Evolutionary conservation across 345 rosid genomes (phyloP).

Genomic region (Linum trigynum): DNA sequence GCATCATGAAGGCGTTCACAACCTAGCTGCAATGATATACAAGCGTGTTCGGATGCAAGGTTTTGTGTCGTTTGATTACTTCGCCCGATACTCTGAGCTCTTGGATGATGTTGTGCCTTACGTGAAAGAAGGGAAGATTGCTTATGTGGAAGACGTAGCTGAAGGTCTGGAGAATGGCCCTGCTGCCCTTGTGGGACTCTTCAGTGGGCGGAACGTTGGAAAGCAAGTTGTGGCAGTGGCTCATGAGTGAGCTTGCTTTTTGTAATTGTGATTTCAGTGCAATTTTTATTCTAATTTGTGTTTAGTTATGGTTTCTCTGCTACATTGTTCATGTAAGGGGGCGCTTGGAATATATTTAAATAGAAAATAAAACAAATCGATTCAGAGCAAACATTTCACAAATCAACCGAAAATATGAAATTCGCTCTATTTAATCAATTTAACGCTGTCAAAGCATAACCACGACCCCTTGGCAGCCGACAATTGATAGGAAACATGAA

Average conservation of each 20-base stretch:
- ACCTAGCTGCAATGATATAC: not conserved
- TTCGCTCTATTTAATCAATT: too few species aligned
- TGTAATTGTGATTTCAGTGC: not conserved
- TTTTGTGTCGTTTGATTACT: not conserved
- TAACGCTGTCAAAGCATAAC: too few species aligned
- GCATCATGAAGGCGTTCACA: not conserved
- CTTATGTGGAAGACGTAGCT: not conserved
- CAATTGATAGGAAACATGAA: too few species aligned
- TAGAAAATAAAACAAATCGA: too few species aligned
- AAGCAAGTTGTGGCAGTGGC: not conserved
- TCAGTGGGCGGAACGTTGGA: not conserved
- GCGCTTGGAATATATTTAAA: too few species aligned
- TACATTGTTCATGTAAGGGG: not conserved
- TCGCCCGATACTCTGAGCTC: not conserved
- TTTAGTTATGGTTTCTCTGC: not conserved
- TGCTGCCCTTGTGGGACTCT: not conserved
- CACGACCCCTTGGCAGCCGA: too few species aligned
- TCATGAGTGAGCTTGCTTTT: not conserved
- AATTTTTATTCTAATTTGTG: not conserved
- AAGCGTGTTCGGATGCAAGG: not conserved
- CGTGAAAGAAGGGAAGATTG: not conserved
- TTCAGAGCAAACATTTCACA: too few species aligned
- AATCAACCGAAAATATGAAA: too few species aligned
- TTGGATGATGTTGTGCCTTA: not conserved
- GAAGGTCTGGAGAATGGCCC: not conserved